These are phyloP conservation scores for Aureobasidium mangrovei DNA, from an alignment of 2,329 filamentous ascomycete species.

Conservation along the genomic window DNA sequence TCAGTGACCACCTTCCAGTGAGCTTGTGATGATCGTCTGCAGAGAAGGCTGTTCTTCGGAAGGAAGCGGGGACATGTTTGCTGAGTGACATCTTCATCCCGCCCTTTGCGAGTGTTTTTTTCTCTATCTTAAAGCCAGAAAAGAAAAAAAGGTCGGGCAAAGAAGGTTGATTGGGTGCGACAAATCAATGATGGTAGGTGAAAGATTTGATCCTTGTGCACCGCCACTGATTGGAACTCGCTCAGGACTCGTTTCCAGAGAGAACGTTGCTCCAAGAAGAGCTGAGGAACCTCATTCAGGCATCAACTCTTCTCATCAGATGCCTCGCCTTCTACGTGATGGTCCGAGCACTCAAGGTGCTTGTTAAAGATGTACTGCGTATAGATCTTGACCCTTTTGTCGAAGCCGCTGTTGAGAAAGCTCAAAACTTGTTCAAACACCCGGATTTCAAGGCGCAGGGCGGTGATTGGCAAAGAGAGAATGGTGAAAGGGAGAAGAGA, in stretches of 20 bases:
- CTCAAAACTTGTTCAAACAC: neutral
- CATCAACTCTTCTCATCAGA: neutral
- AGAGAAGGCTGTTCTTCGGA: too few species aligned
- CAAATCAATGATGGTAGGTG: too few species aligned
- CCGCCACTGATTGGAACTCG: too few species aligned
- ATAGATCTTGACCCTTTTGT: neutral
- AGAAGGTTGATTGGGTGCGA: too few species aligned
- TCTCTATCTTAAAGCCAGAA: too few species aligned
- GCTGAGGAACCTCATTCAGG: neutral
- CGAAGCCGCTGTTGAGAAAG: neutral
- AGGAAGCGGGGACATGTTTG: too few species aligned
- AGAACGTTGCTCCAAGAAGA: neutral
- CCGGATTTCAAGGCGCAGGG: neutral
- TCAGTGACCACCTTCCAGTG: too few species aligned
- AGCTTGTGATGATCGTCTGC: too few species aligned
- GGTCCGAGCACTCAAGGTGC: neutral
- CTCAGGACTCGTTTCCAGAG: neutral
- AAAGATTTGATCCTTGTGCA: too few species aligned
- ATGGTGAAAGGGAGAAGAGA: neutral
- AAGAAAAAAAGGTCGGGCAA: too few species aligned
- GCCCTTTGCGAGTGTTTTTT: too few species aligned
- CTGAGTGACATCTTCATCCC: too few species aligned
- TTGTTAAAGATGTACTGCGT: neutral
- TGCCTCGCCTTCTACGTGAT: slow-evolving; percentile 1
- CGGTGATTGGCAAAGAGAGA: neutral